Percentiles rank a stretch among this genome's conserved stretches.
These are phyloP conservation scores for Hypoxylon sp. DNA, from an alignment of 2,329 filamentous ascomycete genomes.

Conservation along the genomic window DNA sequence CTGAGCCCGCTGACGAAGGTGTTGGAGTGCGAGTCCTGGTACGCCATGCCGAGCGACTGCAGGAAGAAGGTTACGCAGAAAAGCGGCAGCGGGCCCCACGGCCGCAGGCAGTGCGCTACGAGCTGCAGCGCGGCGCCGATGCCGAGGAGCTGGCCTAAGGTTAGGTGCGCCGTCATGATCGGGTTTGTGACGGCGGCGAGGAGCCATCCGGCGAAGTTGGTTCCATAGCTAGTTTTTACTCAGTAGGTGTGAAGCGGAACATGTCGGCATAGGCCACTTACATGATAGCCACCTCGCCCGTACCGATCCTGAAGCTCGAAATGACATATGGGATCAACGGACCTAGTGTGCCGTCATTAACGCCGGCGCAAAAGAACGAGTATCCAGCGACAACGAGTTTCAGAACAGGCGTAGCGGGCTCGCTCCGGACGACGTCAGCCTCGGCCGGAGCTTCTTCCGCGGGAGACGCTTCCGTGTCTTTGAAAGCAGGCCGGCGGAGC, in stretches of 20 bases:
- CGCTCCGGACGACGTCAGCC: conserved; percentile 37
- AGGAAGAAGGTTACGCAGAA: conserved; percentile 70
- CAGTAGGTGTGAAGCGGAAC: neutral
- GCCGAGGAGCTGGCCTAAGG: conserved; percentile 67
- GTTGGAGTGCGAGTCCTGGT: conserved; percentile 73
- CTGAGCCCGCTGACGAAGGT: conserved; percentile 67
- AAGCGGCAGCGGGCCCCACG: conserved; percentile 68
- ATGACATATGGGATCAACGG: conserved; percentile 73
- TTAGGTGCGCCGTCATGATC: conserved; percentile 63
- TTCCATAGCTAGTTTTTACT: conserved; percentile 60
- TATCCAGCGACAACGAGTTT: conserved; percentile 69
- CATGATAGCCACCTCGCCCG: conserved; percentile 51
- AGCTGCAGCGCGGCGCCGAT: conserved; percentile 69
- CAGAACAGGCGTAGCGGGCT: conserved; percentile 50
- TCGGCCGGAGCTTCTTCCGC: conserved; percentile 20
- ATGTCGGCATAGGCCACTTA: conserved; percentile 21
- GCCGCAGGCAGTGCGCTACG: conserved; percentile 64
- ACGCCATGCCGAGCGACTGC: conserved; percentile 70
- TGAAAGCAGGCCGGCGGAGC: conserved; percentile 26
- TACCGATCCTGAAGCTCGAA: conserved; percentile 61
- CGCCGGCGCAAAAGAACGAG: conserved; percentile 74
- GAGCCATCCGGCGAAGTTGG: conserved; percentile 71
- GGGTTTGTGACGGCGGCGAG: conserved; percentile 69
- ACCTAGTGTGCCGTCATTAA: conserved; percentile 74
- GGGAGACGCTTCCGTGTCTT: conserved; percentile 40